Evolutionary conservation across 2,329 filamentous ascomycete species (phyloP).

Genomic region (Sclerotiophoma versabilis): DNA sequence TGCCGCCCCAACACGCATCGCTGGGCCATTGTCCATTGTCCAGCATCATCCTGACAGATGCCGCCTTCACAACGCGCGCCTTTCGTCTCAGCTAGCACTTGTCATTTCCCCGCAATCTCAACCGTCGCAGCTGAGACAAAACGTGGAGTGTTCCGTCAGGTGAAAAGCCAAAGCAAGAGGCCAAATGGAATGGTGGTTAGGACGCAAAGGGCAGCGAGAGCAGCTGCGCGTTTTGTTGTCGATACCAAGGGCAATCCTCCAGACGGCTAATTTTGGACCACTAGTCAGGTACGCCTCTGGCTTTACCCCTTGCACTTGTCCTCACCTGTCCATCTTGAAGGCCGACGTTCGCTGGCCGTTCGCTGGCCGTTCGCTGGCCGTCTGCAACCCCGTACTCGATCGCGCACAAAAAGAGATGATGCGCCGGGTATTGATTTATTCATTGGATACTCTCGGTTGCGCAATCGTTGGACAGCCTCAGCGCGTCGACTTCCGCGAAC

Average conservation of each 20-base stretch:
- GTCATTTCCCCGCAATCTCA: conserved; percentile 19
- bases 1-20: conserved; percentile 14
- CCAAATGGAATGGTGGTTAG: conserved; percentile 15
- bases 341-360: conserved; percentile 11
- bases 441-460: conserved; percentile 13
- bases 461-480: conserved; percentile 8
- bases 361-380: conserved; percentile 8
- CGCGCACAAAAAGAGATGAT: conserved; percentile 8
- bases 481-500: conserved; percentile 13
- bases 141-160: conserved; percentile 26
- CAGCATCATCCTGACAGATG: conserved; percentile 20
- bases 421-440: conserved; percentile 2
- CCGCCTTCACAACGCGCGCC: conserved; percentile 22
- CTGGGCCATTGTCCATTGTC: conserved; percentile 16
- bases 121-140: conserved; percentile 20
- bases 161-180: conserved; percentile 26
- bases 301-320: conserved; percentile 19
- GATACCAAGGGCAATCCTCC: conserved; percentile 14
- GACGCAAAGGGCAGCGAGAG: conserved; percentile 8
- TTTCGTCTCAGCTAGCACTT: conserved; percentile 35
- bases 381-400: background rate
- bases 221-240: conserved; percentile 2
- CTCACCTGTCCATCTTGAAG: conserved; percentile 5
- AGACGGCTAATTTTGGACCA: conserved; percentile 14
- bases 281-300: conserved; percentile 14